These are phyloP conservation scores for Candida mattraensis DNA, from an alignment of 805 yeast genomes.

Conservation along the genomic window DNA sequence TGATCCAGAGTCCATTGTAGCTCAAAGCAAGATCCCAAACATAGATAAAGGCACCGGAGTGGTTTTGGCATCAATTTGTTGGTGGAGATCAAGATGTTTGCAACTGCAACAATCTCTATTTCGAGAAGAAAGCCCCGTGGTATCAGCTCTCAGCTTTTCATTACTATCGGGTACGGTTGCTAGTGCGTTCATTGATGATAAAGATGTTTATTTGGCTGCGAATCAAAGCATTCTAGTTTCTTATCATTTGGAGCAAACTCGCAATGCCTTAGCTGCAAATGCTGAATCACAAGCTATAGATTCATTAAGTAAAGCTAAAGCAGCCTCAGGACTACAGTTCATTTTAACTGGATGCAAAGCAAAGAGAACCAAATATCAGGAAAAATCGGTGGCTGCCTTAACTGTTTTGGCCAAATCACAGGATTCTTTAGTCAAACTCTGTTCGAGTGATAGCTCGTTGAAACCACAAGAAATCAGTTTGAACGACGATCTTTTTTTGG, in stretches of 20 bases:
- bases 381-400: slow-evolving; percentile 66
- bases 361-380: slow-evolving; percentile 81
- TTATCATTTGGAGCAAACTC: slow-evolving; percentile 66
- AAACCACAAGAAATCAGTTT: slow-evolving; percentile 59
- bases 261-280: slow-evolving; percentile 59
- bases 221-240: slow-evolving; percentile 41
- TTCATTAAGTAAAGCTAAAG: slow-evolving; percentile 54
- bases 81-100: slow-evolving; percentile 78
- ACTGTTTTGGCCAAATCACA: slow-evolving; percentile 69
- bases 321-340: slow-evolving; percentile 58
- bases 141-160: slow-evolving; percentile 42
- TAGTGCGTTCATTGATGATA: slow-evolving; percentile 34
- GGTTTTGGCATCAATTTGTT: slow-evolving; percentile 48
- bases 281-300: slow-evolving; percentile 63
- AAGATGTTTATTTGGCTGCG: slow-evolving; percentile 29
- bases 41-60: slow-evolving; percentile 28
- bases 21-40: slow-evolving; percentile 17
- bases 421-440: slow-evolving; percentile 22
- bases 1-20: slow-evolving; percentile 25
- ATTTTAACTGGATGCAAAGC: slow-evolving; percentile 87
- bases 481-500: slow-evolving; percentile 76
- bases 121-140: slow-evolving; percentile 52
- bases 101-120: slow-evolving; percentile 64
- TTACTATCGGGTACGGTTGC: slow-evolving; percentile 38
- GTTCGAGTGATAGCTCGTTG: slow-evolving; percentile 21